Evolutionary conservation across 495 filamentous ascomycete genomes (phyloP).

Genomic region (Bacidia gigantensis): DNA sequence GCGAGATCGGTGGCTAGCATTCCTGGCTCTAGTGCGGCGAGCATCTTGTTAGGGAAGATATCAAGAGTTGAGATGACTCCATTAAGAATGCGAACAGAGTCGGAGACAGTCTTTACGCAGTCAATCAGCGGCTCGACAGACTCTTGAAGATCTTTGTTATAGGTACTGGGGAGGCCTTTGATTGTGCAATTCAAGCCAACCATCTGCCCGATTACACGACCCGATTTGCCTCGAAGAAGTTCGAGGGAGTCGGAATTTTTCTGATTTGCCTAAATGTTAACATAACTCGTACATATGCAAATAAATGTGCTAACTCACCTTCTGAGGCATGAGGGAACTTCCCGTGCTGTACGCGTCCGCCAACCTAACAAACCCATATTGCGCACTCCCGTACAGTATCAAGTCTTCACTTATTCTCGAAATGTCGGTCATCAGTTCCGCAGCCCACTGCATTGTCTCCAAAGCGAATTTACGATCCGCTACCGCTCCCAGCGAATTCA

Average conservation of each 20-base stretch:
- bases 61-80: slow-evolving; percentile 56
- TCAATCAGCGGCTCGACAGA: slow-evolving; percentile 78
- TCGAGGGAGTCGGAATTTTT: slow-evolving; percentile 69
- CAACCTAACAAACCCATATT: slow-evolving; percentile 58
- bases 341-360: slow-evolving; percentile 67
- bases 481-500: slow-evolving; percentile 75
- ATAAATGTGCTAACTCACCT: slow-evolving; percentile 20
- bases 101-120: slow-evolving; percentile 70
- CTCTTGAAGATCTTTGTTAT: slow-evolving; percentile 95
- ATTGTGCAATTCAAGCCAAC: slow-evolving; percentile 74
- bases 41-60: slow-evolving; percentile 62
- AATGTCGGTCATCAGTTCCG: slow-evolving; percentile 74
- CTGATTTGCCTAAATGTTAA: slow-evolving; percentile 4
- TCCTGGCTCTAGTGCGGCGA: slow-evolving; percentile 55
- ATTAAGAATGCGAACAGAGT: slow-evolving; percentile 77
- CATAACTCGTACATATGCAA: slow-evolving; percentile 33
- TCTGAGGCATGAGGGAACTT: slow-evolving; percentile 72
- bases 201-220: slow-evolving; percentile 78
- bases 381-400: slow-evolving; percentile 57
- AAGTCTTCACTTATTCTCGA: slow-evolving; percentile 73
- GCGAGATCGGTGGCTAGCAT: slow-evolving; percentile 78
- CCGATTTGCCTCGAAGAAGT: slow-evolving; percentile 75
- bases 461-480: slow-evolving; percentile 81
- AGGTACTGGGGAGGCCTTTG: slow-evolving; percentile 80
- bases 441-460: slow-evolving; percentile 83